A percentile compares a stretch with the other conserved stretches of the same genome.
phyloP scores from a whole-genome alignment of 441 rosid genomes.

The Kokia cookei region DNA sequence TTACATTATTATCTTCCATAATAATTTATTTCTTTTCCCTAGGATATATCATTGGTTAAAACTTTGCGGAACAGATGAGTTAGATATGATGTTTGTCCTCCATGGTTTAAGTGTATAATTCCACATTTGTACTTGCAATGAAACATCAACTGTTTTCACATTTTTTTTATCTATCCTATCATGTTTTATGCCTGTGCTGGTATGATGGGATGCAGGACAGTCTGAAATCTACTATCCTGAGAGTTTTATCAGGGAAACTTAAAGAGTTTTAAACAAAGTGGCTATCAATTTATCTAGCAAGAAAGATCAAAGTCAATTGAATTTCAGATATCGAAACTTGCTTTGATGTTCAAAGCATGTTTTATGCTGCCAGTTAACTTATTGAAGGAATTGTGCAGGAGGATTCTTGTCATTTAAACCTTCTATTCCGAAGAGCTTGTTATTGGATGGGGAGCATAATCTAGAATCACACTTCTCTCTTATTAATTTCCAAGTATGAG shows the following conservation, averaged over 20 bases:
- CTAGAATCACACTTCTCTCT: conserved; percentile 74
- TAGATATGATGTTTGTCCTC: neutral
- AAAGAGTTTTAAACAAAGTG: neutral
- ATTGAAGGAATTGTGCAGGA: conserved; percentile 45
- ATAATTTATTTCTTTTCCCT: neutral
- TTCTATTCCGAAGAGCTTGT: conserved; percentile 75
- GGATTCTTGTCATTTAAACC: conserved; percentile 91
- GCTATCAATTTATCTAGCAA: neutral
- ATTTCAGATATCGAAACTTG: neutral
- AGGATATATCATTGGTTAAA: neutral
- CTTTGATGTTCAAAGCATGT: conserved; percentile 4
- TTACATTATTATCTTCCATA: neutral
- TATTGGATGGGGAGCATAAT: conserved; percentile 82
- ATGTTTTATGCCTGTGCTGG: neutral
- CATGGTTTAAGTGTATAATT: neutral
- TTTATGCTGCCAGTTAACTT: conserved; percentile 12
- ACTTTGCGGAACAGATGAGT: neutral
- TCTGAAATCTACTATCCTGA: neutral
- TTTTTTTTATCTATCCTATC: neutral
- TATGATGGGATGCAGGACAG: neutral
- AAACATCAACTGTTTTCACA: neutral
- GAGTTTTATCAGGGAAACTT: neutral
- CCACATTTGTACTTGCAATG: neutral
- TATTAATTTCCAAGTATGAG: conserved; percentile 77
- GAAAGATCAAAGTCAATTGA: neutral